Evolutionary conservation across 805 yeast genomes (phyloP).

Genomic region (Blastobotrys robertii): DNA sequence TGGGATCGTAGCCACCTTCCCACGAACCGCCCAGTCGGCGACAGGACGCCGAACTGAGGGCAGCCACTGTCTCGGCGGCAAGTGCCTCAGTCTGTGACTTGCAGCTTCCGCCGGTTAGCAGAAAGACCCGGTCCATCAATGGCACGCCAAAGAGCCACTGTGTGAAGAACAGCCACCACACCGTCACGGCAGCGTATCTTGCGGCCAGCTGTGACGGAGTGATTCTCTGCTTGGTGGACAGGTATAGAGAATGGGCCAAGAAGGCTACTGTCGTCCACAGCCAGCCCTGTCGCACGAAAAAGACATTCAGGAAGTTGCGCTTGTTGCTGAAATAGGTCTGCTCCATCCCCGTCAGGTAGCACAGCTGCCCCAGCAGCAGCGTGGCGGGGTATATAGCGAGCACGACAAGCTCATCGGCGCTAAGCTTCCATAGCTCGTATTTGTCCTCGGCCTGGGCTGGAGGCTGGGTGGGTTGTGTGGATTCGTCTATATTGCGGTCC

Average conservation of each 20-base stretch:
- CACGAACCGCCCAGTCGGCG: conserved; percentile 55
- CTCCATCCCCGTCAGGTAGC: conserved; percentile 11
- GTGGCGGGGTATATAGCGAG: conserved; percentile 19
- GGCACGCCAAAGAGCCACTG: conserved; percentile 85
- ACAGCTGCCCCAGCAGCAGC: conserved; percentile 20
- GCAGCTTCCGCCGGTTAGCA: conserved; percentile 79
- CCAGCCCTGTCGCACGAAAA: conserved; percentile 89
- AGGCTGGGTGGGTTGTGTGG: conserved; percentile 2
- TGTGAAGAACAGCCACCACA: conserved; percentile 80
- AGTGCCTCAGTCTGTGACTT: conserved; percentile 12
- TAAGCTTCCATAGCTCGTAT: background rate
- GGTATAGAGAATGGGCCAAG: background rate
- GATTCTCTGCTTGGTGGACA: background rate
- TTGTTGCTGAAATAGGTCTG: conserved; percentile 35
- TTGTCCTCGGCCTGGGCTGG: conserved; percentile 1
- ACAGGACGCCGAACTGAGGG: conserved; percentile 33
- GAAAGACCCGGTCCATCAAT: conserved; percentile 76
- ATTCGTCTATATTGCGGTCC: conserved; percentile 1
- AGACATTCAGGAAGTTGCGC: conserved; percentile 56
- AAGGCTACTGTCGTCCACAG: conserved; percentile 62
- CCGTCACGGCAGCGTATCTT: conserved; percentile 47
- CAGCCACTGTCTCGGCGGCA: conserved; percentile 2
- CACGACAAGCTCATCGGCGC: conserved; percentile 13
- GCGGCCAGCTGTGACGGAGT: conserved; percentile 8
- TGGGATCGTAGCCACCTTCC: conserved; percentile 91